These are phyloP conservation scores for Stephania yunnanensis DNA, from an alignment of 164 flowering plant genomes.

Conservation along the genomic window DNA sequence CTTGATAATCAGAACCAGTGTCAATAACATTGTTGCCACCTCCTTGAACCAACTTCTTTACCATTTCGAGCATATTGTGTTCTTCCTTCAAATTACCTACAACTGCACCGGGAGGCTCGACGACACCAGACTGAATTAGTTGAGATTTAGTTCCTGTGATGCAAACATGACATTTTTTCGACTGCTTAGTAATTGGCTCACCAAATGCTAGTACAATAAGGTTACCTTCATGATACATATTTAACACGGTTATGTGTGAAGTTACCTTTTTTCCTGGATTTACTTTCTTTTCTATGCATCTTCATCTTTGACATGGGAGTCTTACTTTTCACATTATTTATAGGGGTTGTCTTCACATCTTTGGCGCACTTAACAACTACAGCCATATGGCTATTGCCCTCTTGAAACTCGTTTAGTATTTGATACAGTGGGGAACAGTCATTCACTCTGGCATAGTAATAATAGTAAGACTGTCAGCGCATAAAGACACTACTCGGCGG, in stretches of 20 bases:
- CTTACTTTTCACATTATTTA: constrained; percentile 35
- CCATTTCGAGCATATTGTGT: constrained; percentile 16
- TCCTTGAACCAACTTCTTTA: constrained; percentile 58
- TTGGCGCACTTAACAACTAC: constrained; percentile 52
- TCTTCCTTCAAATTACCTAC: neutral
- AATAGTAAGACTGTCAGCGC: neutral
- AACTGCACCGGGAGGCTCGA: neutral
- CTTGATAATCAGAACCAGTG: constrained; percentile 20
- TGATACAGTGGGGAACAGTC: constrained; percentile 81
- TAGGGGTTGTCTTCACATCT: constrained; percentile 22
- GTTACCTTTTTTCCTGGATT: neutral
- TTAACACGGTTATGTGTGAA: neutral
- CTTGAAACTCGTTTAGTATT: constrained; percentile 94
- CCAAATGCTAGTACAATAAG: neutral
- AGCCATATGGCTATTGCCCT: constrained; percentile 99
- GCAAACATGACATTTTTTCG: neutral
- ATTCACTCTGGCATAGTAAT: constrained; percentile 52
- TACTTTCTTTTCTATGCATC: neutral
- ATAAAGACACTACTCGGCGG: neutral
- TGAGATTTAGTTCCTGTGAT: neutral
- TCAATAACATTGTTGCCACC: constrained; percentile 9
- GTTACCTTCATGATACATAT: neutral
- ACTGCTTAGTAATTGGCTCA: neutral
- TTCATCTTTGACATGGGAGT: neutral
- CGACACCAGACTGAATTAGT: neutral